Base-by-base conservation (phyloP, 768 basidiomycete species). In the Termitomyces sp. region DNA sequence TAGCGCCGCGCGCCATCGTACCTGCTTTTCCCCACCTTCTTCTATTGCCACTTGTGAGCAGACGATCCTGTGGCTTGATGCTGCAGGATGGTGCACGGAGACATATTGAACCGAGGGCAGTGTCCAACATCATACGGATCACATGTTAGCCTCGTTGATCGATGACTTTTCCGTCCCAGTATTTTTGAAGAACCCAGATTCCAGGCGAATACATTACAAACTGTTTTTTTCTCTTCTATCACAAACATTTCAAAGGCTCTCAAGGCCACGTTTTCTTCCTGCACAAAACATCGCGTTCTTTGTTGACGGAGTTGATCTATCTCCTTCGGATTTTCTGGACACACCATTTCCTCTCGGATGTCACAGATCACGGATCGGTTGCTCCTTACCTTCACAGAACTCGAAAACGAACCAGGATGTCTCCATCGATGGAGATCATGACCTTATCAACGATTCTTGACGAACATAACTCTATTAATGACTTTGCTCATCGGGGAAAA, bases 91-190 rank as follows among this genome's bases (percentile, higher is more conserved):
- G 36, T 37, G 45, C 18, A 51, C 57, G 59, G 62, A 53, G 57
- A 59, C 47, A 60, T 60, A 50, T 56, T 51, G 58, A 64, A 50
- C 62, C 64, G 63, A 59, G 60, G 54, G 64, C 64, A 60, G 60
- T 69, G 64, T 68, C 13, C 37, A 56, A n/a, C 44, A 66, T 60
- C 51, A 62, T 48, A 52, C 37, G 37, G 64, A 66, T 67, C 68
- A 70, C 73, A 70, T 67, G 64, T 52, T 54, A 55, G 62, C 72
- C 73, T 78, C 70, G 77, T 76, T 70, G 77, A 79, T 79, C 73
- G 75, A 78, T 79, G 68, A 71, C 66, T 65, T 67, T 60, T 65
- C 65, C 59, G 64, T 64, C 59, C 64, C 62, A 64, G 66, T 62
- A 65, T 66, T 64, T n/a, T 63, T 58, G 64, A 68, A 66, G 65